These are phyloP conservation scores for Cyclanthera cordifolia DNA, from an alignment of 306 rosid species.

Conservation along the genomic window DNA sequence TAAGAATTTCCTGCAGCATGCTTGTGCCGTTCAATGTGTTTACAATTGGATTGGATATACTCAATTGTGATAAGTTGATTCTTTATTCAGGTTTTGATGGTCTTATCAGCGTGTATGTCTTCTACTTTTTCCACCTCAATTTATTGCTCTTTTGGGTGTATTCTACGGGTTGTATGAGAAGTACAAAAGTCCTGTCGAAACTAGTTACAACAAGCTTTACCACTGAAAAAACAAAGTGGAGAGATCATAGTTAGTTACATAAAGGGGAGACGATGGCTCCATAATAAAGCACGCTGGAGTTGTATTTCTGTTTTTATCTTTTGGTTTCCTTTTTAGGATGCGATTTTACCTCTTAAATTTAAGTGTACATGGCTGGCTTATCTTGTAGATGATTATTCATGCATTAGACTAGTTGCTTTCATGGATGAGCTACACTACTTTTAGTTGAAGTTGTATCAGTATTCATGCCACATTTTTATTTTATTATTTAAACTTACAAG, in stretches of 20 bases:
- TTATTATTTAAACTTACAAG: not conserved
- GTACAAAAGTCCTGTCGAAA: no score
- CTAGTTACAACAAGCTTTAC: no score
- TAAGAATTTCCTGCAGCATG: not conserved
- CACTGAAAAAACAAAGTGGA: no score
- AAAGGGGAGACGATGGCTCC: no score
- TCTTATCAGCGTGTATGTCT: not conserved
- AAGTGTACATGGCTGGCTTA: not conserved
- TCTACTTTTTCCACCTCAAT: not conserved
- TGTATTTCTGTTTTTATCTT: not conserved
- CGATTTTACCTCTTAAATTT: not conserved
- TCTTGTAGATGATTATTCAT: not conserved
- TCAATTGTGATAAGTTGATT: not conserved
- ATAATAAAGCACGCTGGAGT: not conserved
- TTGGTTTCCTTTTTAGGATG: not conserved
- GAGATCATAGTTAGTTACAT: no score
- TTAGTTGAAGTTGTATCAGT: not conserved
- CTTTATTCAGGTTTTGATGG: not conserved
- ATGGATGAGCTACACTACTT: not conserved
- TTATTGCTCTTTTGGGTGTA: not conserved
- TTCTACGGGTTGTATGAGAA: not conserved
- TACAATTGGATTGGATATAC: not conserved
- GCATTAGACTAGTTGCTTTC: not conserved
- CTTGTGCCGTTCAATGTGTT: not conserved
- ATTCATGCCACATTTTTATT: not conserved